Evolutionary conservation across 2,329 filamentous ascomycete genomes (phyloP), one percentile per base, ranked within the genome.

Genomic region (Chrysoporthe austroafricana): DNA sequence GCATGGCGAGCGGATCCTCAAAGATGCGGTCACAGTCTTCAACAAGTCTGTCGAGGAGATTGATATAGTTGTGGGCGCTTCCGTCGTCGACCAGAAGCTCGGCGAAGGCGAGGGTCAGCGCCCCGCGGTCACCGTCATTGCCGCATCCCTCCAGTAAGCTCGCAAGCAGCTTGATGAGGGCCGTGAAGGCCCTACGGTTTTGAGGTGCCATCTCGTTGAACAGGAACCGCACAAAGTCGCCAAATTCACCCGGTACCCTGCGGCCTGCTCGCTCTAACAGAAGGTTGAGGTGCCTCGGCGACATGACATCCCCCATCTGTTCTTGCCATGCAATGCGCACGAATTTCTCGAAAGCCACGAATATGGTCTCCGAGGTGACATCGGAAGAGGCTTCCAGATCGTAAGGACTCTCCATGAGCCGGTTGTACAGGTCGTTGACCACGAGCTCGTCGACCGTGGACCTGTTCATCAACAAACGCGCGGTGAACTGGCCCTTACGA

Each of bases 301-400:
- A 88, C 77, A 98, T 88, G 66, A 98, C 88, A 3, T 92, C 88
- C 0, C 95, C 95, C 84, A 97, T 94, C 73, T 93, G 90, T 71
- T 95, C 91, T 68, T 87, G 89, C 95, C 95, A 98, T 14, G 92
- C 94, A 70, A 94, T 90, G 68, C 89, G 89, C 69, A 97, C 82
- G 73, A 97, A 98, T 70, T 96, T 97, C 77, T 97, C 94, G 76
- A 97, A 98, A 0, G 94, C 91, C 36, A 92, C 91, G 75, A 97
- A 97, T 5, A 98, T 85, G 26, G 95, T 89, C 74, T 97, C 94
- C 9, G 95, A 88, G 3, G 90, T 86, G 9, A 92, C 85, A 68
- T 97, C 93, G 0, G 89, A 86, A 1, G 92, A 88, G 11, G 89
- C 83, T 64, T 96, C 91, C 71, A 92, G 85, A 74, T 93, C 93